phyloP scores from a whole-genome alignment of 2,329 filamentous ascomycete species.

The Phoma herbarum region DNA sequence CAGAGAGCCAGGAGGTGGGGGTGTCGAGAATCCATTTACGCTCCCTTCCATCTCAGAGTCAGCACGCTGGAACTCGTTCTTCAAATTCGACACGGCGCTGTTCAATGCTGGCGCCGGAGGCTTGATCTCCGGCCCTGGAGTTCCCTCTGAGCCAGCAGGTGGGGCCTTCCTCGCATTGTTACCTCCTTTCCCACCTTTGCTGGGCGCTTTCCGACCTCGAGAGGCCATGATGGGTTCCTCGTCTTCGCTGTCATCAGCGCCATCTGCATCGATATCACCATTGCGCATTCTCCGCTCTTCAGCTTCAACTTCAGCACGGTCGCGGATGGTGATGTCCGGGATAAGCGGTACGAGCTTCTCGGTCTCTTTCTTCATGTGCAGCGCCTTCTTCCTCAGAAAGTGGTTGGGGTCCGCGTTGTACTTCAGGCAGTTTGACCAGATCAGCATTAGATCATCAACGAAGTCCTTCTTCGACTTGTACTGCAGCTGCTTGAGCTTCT shows the following conservation, averaged over 20 bases:
- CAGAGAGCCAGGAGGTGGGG: constrained; percentile 78
- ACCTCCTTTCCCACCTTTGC: constrained; percentile 75
- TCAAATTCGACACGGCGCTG: constrained; percentile 58
- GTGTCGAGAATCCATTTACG: constrained; percentile 84
- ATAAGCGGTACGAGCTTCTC: constrained; percentile 96
- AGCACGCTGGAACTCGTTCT: constrained; percentile 63
- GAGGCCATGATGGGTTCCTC: constrained; percentile 96
- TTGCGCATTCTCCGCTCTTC: constrained; percentile 78
- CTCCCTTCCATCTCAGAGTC: constrained; percentile 87
- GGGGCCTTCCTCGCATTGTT: constrained; percentile 74
- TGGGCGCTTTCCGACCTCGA: constrained; percentile 85
- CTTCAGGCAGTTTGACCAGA: constrained; percentile 95
- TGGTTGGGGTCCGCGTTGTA: constrained; percentile 93
- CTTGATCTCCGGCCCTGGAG: constrained; percentile 78
- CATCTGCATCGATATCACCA: constrained; percentile 81
- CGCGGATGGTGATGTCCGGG: constrained; percentile 87
- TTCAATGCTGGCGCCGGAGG: constrained; percentile 69
- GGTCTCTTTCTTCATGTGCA: constrained; percentile 96
- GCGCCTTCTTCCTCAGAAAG: constrained; percentile 87
- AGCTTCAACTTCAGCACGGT: constrained; percentile 88
- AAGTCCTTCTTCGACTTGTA: constrained; percentile 84
- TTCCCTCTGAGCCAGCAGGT: constrained; percentile 77
- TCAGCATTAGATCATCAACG: constrained; percentile 89
- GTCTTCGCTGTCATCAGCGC: constrained; percentile 90
- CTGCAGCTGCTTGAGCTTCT: constrained; percentile 80